Evolutionary conservation across 306 rosid genomes (phyloP).

Genomic region (Cucurbita pepo): DNA sequence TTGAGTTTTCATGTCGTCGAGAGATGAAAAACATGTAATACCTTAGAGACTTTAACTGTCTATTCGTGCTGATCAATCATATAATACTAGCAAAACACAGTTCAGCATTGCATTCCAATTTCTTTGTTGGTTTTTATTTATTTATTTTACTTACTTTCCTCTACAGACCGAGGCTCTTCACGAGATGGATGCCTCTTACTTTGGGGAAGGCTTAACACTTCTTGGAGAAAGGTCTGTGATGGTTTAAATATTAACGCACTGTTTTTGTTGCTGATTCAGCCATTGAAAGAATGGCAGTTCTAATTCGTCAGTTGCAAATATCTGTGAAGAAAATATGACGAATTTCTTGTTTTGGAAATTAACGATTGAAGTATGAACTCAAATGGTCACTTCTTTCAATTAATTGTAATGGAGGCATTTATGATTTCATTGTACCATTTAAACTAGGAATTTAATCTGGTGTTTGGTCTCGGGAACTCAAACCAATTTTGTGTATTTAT

Average conservation of each 20-base stretch:
- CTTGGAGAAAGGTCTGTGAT: slow-evolving; percentile 43
- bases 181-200: slow-evolving; percentile 43
- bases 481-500: background rate
- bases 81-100: background rate
- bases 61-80: background rate
- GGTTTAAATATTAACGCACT: background rate
- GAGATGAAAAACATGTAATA: background rate
- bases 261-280: background rate
- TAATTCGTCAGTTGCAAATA: background rate
- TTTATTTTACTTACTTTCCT: background rate
- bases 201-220: slow-evolving; percentile 90
- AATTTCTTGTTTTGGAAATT: background rate
- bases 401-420: background rate
- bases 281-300: background rate
- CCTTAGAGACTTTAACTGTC: background rate
- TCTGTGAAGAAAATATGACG: background rate
- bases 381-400: background rate
- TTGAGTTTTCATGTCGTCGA: background rate
- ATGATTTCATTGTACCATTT: background rate
- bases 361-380: background rate
- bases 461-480: background rate
- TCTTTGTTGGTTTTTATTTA: background rate
- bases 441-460: background rate
- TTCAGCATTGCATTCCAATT: background rate
- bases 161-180: slow-evolving; percentile 50